Evolutionary conservation across 2,329 filamentous ascomycete species (phyloP).

Genomic region (Fusarium cyanostomum): DNA sequence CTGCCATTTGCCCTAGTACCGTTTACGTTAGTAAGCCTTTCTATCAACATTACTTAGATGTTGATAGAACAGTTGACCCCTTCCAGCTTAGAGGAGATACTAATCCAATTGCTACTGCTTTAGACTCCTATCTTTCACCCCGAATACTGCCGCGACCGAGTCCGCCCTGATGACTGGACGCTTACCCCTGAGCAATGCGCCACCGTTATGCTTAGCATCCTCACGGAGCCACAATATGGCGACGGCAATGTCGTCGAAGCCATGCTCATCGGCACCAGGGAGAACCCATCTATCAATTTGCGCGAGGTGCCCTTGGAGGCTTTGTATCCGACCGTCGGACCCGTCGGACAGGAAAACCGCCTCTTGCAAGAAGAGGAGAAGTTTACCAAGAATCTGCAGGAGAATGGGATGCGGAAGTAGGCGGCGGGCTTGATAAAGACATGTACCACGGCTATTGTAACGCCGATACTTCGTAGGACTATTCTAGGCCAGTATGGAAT

Average conservation of each 20-base stretch:
- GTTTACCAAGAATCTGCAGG: background rate
- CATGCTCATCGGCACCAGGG: constrained; percentile 15
- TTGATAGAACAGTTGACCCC: background rate
- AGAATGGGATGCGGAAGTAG: constrained; percentile 9
- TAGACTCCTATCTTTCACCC: constrained; percentile 21
- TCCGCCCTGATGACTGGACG: constrained; percentile 2
- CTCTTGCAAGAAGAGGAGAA: constrained; percentile 2
- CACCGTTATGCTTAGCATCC: background rate
- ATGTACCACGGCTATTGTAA: too few species aligned
- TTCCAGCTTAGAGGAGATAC: background rate
- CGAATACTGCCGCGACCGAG: constrained; percentile 18
- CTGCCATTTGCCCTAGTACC: constrained; percentile 18
- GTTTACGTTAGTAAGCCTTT: constrained; percentile 11
- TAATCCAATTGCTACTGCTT: background rate
- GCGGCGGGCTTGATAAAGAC: too few species aligned
- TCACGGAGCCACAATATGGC: constrained; percentile 21
- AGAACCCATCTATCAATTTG: background rate
- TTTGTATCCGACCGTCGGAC: constrained; percentile 11
- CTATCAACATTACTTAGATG: rapidly evolving
- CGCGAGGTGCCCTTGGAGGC: background rate
- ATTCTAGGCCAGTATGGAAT: too few species aligned
- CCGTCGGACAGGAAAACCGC: background rate
- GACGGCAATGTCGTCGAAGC: constrained; percentile 26
- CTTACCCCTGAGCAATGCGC: constrained; percentile 12
- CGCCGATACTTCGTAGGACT: too few species aligned